Evolutionary conservation across 139 green algal species (phyloP).

Genomic region (Chlamydomonas incerta): DNA sequence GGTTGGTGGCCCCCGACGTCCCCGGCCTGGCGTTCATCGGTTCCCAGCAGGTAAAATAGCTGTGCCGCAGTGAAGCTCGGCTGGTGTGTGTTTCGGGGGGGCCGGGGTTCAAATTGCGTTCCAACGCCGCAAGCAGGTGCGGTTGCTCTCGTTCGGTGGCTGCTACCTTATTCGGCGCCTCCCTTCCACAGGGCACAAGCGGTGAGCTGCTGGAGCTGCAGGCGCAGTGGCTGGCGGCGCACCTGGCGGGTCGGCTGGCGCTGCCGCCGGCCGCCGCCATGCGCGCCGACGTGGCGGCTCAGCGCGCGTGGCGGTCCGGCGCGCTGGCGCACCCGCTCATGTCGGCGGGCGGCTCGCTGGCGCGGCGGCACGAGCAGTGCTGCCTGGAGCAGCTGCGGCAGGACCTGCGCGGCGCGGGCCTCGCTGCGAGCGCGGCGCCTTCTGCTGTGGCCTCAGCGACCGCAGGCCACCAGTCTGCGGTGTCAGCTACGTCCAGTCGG

Average conservation of each 20-base stretch:
- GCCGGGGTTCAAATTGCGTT: too few species aligned
- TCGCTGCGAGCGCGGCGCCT: too few species aligned
- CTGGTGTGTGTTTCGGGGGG: too few species aligned
- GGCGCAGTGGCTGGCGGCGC: neutral
- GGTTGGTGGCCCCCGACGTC: neutral
- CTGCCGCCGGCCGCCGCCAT: neutral
- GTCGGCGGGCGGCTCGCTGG: neutral
- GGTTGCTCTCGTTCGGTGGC: too few species aligned
- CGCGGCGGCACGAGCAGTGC: neutral
- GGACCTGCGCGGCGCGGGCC: neutral
- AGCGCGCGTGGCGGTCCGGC: neutral
- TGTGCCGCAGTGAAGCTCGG: too few species aligned
- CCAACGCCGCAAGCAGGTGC: too few species aligned
- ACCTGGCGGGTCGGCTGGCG: neutral
- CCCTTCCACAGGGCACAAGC: neutral
- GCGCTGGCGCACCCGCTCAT: neutral
- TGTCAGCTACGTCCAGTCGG: too few species aligned
- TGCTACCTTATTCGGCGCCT: too few species aligned
- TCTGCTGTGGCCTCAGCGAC: too few species aligned
- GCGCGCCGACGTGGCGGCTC: neutral
- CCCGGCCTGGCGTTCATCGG: neutral
- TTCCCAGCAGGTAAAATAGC: neutral
- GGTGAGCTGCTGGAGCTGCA: neutral
- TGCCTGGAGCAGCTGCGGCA: neutral
- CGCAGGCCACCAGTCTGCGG: too few species aligned